Base-by-base conservation (phyloP, 257 asterid genomes). In the Salvia miltiorrhiza region DNA sequence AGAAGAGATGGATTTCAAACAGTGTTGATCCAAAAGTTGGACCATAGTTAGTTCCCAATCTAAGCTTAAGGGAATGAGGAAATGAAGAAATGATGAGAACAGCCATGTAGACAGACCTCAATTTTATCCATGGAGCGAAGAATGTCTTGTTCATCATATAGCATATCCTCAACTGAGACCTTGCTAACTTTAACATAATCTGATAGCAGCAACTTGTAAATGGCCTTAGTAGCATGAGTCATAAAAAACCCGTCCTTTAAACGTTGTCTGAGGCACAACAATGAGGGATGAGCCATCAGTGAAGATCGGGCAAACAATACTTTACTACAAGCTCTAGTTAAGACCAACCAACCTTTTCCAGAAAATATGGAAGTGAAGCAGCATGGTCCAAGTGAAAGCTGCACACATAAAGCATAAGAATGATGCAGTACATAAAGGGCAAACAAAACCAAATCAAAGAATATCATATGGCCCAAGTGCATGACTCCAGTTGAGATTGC, bases 321-420 rank as follows among this genome's bases (percentile, higher is more conserved):
- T 58, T 17, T 13, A 73, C 47, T 55, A 44, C 20, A 41, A 75
- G 69, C 60, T 54, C 72, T 57, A 68, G 57, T 61, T 26, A 4
- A 19, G 59, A 59, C 32, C 57, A 77, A 66, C 79, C 62, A 67
- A 94, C 97, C 97, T 91, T 89, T 82, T 94, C 96, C 71, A 94
- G 83, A 60, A 94, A 94, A 85, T 91, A 94, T 41, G 97, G 97
- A 80, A 94, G 97, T 21, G 97, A 94, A 73, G 97, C 99, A 67
- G 99, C 97, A 89, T 94, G 99, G 81, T 94, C 99, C 88, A 94
- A 85, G 88, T 94, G 99, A 86, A 91, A 94, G 83, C 99, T 94
- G 90, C 83, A 78, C 48, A 61, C 32, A 26, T 47, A 66, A 72
- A 56, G 59, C 43, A 73, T 17, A 71, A 71, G 64, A 37, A 28